Percentiles rank a stretch among this genome's conserved stretches.
These are phyloP conservation scores for Fusarium brevicatenulatum DNA, from an alignment of 2,329 filamentous ascomycete species.

Conservation along the genomic window DNA sequence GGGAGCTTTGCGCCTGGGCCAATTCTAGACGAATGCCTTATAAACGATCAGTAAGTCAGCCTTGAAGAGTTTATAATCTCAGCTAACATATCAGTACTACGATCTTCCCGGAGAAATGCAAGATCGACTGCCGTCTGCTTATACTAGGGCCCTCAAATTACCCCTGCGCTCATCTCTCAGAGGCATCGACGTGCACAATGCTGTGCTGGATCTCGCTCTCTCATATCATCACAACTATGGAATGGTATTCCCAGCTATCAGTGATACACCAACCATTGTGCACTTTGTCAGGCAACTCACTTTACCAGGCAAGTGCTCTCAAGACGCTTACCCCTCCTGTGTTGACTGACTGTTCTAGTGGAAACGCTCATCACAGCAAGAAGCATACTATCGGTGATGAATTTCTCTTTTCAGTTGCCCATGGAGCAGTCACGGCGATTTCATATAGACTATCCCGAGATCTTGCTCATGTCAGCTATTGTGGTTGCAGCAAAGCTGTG, in stretches of 20 bases:
- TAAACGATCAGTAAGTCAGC: conserved; percentile 68
- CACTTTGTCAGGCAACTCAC: conserved; percentile 76
- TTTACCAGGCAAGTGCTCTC: conserved; percentile 70
- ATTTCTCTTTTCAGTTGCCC: conserved; percentile 65
- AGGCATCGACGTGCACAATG: conserved; percentile 70
- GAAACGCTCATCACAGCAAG: conserved; percentile 56
- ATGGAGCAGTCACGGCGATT: conserved; percentile 56
- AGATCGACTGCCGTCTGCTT: conserved; percentile 69
- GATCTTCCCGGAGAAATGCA: conserved; percentile 72
- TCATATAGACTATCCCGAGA: conserved; percentile 75
- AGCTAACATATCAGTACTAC: conserved; percentile 55
- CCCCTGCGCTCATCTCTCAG: conserved; percentile 54
- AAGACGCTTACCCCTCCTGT: background rate
- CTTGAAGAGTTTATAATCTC: background rate
- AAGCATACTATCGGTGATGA: conserved; percentile 60
- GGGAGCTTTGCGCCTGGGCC: conserved; percentile 77
- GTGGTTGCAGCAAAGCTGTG: conserved; percentile 82
- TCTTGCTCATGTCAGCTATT: conserved; percentile 75
- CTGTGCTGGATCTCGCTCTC: conserved; percentile 69
- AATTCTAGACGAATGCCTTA: conserved; percentile 76
- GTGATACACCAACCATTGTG: conserved; percentile 73
- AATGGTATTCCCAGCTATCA: conserved; percentile 78
- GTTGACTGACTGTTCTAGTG: conserved; percentile 57
- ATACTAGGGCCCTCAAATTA: conserved; percentile 68
- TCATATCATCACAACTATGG: conserved; percentile 75